phyloP scores from a whole-genome alignment of 2,329 filamentous ascomycete species.

The Aspergillus quadricinctus region DNA sequence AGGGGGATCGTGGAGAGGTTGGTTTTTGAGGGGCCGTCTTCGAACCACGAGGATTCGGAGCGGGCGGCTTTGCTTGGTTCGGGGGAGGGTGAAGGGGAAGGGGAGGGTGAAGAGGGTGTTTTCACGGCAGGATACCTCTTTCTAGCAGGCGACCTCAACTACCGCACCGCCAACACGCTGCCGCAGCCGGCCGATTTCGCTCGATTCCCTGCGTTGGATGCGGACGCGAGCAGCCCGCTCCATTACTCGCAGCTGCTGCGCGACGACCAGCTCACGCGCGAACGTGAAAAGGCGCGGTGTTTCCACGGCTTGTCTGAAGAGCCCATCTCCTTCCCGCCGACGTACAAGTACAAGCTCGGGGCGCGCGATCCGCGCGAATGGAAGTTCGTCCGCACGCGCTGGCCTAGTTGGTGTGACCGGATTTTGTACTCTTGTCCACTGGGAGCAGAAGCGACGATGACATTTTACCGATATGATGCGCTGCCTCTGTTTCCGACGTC shows the following conservation, averaged over 20 bases:
- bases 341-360: slow-evolving; percentile 74
- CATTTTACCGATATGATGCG: slow-evolving; percentile 62
- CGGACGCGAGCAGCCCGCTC: slow-evolving; percentile 47
- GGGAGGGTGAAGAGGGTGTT: slow-evolving; percentile 44
- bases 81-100: background rate
- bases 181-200: slow-evolving; percentile 57
- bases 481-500: slow-evolving; percentile 76
- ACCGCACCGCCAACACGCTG: slow-evolving; percentile 68
- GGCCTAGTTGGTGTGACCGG: slow-evolving; percentile 91
- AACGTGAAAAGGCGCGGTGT: slow-evolving; percentile 64
- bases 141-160: slow-evolving; percentile 89
- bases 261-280: slow-evolving; percentile 73
- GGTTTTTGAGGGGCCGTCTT: slow-evolving; percentile 55
- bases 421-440: slow-evolving; percentile 59
- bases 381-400: slow-evolving; percentile 76
- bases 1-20: slow-evolving; percentile 73
- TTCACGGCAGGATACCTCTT: slow-evolving; percentile 80
- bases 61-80: slow-evolving; percentile 26
- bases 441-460: slow-evolving; percentile 42
- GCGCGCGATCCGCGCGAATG: slow-evolving; percentile 49
- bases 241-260: slow-evolving; percentile 66
- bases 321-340: slow-evolving; percentile 75
- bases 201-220: slow-evolving; percentile 59
- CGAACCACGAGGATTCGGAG: slow-evolving; percentile 37
- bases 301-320: slow-evolving; percentile 76